Base-by-base conservation (phyloP, 257 asterid genomes). In the Salvia rosmarinus region DNA sequence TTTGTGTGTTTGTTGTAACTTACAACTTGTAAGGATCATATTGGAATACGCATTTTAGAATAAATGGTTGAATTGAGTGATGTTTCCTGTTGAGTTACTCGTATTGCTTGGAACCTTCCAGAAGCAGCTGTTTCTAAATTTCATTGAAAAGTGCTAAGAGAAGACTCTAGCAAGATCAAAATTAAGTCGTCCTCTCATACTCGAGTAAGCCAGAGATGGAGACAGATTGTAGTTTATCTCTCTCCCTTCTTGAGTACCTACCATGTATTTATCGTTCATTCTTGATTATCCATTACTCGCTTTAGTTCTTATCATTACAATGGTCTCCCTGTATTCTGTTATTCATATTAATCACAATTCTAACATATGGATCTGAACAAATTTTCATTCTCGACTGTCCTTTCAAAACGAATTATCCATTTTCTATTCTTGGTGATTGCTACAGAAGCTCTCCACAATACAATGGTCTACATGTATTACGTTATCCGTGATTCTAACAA, bases 281-380 rank as follows among this genome's bases (percentile, higher is more conserved):
- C 49, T 58, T n/a, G 16, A 59, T 59, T 8, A 32, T 60, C 20
- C 60, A 17, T 32, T 71, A 70, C 67, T n/a, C n/a, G n/a, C 32
- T 56, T 25, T 42, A n/a, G 44, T 47, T 70, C 67, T 9, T 44
- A 21, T 56, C 13, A 16, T n/a, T 30, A 57, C 34, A 2, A 25
- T 17, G 4, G 13, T 25, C 11, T 43, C 28, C 35, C 47, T 70
- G 39, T 25, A 46, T 49, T 21, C 25, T 43, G 30, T 16, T 37
- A 20, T 25, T 49, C 9, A 6, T 51, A 23, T 0, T 19, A 51
- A 9, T n/a, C 6, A 66, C 11, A 20, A 9, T 56, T 9, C 44
- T 55, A 52, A 52, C 60, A 54, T 21, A 54, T 6, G 10, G 25
- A 58, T 2, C 4, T 8, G 14, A 58, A 58, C 65, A 59, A 32